Evolutionary conservation across 1,139 yeast genomes (phyloP).

Genomic region (Nakaseomyces glabratus): DNA sequence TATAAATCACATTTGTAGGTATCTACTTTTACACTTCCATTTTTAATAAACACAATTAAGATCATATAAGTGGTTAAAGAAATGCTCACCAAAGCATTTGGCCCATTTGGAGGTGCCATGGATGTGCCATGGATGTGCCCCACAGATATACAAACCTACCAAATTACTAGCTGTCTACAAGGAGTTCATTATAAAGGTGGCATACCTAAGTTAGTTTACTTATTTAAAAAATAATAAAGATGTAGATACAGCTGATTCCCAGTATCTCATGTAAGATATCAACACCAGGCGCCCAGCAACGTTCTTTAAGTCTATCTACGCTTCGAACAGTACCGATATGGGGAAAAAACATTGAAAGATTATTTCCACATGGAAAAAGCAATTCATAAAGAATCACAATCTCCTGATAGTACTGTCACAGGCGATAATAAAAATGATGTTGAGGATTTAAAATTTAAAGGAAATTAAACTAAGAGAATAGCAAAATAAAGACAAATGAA

Average conservation of each 20-base stretch:
- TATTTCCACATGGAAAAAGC: conserved; percentile 12
- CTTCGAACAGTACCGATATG: conserved; percentile 24
- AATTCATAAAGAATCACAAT: no score
- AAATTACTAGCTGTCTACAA: no score
- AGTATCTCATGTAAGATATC: conserved; percentile 31
- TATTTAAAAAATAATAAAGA: conserved; percentile 6
- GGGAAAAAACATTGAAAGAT: conserved; percentile 14
- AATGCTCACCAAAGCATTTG: no score
- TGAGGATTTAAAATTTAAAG: conserved; percentile 11
- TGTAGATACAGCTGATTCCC: conserved; percentile 40
- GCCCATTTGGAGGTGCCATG: no score
- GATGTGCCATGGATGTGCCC: no score
- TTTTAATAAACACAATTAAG: no score
- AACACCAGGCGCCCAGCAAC: conserved; percentile 40
- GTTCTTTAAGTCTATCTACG: conserved; percentile 32
- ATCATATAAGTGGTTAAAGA: no score
- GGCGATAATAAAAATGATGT: conserved; percentile 24
- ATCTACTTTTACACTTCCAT: conserved; percentile 7
- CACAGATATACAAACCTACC: no score
- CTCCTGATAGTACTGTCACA: conserved; percentile 11
- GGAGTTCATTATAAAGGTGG: no score
- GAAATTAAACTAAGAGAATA: no score
- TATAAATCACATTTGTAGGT: conserved; percentile 6
- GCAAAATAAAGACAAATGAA: no score
- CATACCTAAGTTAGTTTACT: no score